Evolutionary conservation across 2,329 filamentous ascomycete genomes (phyloP), one percentile per base, ranked within the genome.

Genomic region (Penicillium sclerotigenum): DNA sequence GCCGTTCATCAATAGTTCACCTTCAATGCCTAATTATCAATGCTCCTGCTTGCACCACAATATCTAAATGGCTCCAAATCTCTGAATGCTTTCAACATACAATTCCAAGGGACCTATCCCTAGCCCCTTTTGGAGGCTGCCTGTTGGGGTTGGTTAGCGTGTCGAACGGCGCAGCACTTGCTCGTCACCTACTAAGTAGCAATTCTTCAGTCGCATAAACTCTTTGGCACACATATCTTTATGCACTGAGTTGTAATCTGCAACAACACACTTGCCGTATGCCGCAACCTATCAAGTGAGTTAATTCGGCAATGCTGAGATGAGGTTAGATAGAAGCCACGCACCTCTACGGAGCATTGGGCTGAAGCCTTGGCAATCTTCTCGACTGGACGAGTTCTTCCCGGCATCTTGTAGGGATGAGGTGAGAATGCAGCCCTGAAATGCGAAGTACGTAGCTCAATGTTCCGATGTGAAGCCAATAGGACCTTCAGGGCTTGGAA

Each of bases 181-280:
- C 28, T 48, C 11, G n/a, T 31, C n/a, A 48, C 83, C 67, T 80
- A 96, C 92, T 68, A 95, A 68, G 70, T 91, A 96, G 71, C 93
- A 97, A 63, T 96, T 81, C 72, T 96, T 96, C 47, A 97, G 73
- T 62, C 79, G 85, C 74, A 94, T 79, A 65, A 99, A 97, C 69
- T 97, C 91, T 56, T 85, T 85, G 5, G 82, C 81, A 69, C 94
- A 99, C 80, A 94, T 94, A 70, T 97, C 90, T 71, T 96, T 96
- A 65, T 91, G 84, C 3, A 96, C 85, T 4, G 91, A 85, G 70
- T 93, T 93, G 76, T 96, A 97, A 70, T 97, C 93, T 37, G 85
- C 84, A 48, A 93, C 83, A 61, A 99, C 87, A 72, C 94, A 99
- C 79, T 91, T 92, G 63, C 93, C 94, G 69, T 97, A 99, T 13